Conservation (phyloP, 768 basidiomycete species). For the Termitomyces sp. region DNA sequence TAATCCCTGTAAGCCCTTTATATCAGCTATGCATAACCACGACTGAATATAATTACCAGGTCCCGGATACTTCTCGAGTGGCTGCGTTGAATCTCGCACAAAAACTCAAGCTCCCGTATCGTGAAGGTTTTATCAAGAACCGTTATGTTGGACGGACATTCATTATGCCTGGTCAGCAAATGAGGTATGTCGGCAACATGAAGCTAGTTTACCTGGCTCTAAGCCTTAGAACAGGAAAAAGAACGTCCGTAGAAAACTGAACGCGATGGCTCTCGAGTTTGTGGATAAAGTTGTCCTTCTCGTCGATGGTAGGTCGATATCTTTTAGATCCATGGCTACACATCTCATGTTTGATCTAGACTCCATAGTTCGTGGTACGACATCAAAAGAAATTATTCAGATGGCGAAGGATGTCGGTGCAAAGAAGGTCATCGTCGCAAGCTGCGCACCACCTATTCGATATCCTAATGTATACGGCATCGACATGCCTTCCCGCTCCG, state of each 20-base stretch:
- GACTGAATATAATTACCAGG: conserved; percentile 31
- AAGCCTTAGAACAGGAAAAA: conserved; percentile 54
- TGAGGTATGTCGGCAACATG: conserved; percentile 47
- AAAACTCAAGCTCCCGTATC: conserved; percentile 81
- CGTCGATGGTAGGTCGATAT: conserved; percentile 71
- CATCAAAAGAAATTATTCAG: conserved; percentile 96
- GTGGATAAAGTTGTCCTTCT: conserved; percentile 86
- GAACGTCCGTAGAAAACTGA: conserved; percentile 92
- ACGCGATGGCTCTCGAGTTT: conserved; percentile 98
- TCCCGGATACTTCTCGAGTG: conserved; percentile 95
- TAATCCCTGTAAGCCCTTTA: conserved; percentile 71
- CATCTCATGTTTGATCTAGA: conserved; percentile 42
- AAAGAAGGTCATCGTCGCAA: conserved; percentile 92
- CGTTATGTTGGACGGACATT: conserved; percentile 97
- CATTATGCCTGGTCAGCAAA: conserved; percentile 99
- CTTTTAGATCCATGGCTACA: not conserved
- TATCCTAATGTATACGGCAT: conserved; percentile 97
- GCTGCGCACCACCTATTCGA: conserved; percentile 94
- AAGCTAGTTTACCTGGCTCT: not conserved
- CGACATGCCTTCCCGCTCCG: conserved; percentile 96
- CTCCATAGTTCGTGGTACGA: conserved; percentile 97
- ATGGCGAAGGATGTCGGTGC: conserved; percentile 99
- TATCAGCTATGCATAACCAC: not conserved
- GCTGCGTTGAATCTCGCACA: conserved; percentile 96
- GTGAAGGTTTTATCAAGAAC: conserved; percentile 99